Evolutionary conservation across 768 basidiomycete genomes (phyloP).

Genomic region (Tulasnella sp.): DNA sequence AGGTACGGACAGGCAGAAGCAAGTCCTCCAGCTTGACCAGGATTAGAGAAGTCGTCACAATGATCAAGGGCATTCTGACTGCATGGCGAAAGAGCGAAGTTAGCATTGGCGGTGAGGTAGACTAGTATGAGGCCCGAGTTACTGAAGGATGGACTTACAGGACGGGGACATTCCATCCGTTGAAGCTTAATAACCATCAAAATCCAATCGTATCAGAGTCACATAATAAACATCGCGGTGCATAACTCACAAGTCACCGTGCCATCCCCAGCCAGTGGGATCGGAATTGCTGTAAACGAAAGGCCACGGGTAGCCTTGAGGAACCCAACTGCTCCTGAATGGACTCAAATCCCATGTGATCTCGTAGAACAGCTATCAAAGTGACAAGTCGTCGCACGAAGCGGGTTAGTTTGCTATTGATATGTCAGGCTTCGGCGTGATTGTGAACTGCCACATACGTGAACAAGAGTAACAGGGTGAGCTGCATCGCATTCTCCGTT

Average conservation of each 20-base stretch:
- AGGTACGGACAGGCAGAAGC: constrained; percentile 34
- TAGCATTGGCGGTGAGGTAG: too few relatives aligned
- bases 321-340: constrained; percentile 10
- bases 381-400: too few relatives aligned
- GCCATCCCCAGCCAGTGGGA: constrained; percentile 18
- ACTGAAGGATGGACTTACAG: constrained; percentile 6
- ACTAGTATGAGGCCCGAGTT: too few relatives aligned
- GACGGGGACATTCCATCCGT: background rate
- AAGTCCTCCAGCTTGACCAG: too few relatives aligned
- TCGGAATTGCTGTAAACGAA: constrained; percentile 18
- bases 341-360: constrained; percentile 16
- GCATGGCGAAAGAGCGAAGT: too few relatives aligned
- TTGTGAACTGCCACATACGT: too few relatives aligned
- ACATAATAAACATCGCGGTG: background rate
- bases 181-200: background rate
- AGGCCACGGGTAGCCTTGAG: constrained; percentile 11
- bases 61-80: constrained; percentile 14
- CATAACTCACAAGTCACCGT: constrained; percentile 24
- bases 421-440: too few relatives aligned
- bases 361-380: constrained; percentile 18
- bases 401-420: too few relatives aligned
- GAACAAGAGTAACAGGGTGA: constrained; percentile 13
- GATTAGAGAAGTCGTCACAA: background rate
- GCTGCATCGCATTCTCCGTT: constrained; percentile 15
- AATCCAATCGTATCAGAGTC: background rate